Percentiles rank a stretch among this genome's conserved stretches.
Evolutionary conservation across 148 eudicot species (phyloP).

Genomic region (Drosera capensis): DNA sequence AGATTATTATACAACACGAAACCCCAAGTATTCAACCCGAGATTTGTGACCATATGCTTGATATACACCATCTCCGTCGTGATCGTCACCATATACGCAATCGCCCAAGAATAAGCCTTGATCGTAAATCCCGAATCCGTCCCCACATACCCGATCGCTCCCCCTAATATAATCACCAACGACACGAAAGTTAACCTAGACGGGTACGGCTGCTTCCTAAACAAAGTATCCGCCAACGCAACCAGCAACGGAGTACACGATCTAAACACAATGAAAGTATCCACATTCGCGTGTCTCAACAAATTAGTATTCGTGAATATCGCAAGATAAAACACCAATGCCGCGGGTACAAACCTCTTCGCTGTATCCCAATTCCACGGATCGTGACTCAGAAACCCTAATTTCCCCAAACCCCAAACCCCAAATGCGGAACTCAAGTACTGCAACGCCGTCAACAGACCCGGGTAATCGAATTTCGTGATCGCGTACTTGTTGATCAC

Average conservation of each 20-base stretch:
- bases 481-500: not conserved
- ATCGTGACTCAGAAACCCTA: not conserved
- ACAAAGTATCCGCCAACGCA: no score
- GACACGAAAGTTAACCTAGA: not conserved
- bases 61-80: slow-evolving; percentile 87
- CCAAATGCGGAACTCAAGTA: not conserved
- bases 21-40: slow-evolving; percentile 86
- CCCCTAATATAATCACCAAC: not conserved
- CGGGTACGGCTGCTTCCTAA: not conserved
- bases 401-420: not conserved
- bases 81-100: slow-evolving; percentile 66
- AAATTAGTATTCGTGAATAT: not conserved
- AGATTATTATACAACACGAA: slow-evolving; percentile 70
- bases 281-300: not conserved
- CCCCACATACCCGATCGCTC: not conserved
- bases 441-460: not conserved
- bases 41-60: slow-evolving; percentile 88
- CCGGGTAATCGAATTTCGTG: not conserved
- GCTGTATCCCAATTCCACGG: not conserved
- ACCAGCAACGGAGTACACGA: not conserved
- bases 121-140: slow-evolving; percentile 21
- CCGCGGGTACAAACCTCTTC: not conserved
- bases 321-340: no score
- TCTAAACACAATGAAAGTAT: not conserved
- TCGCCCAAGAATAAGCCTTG: slow-evolving; percentile 77